Percentiles rank a stretch among this genome's conserved stretches.
These are phyloP conservation scores for Crepidotus variabilis DNA, from an alignment of 768 basidiomycete species.

Conservation along the genomic window DNA sequence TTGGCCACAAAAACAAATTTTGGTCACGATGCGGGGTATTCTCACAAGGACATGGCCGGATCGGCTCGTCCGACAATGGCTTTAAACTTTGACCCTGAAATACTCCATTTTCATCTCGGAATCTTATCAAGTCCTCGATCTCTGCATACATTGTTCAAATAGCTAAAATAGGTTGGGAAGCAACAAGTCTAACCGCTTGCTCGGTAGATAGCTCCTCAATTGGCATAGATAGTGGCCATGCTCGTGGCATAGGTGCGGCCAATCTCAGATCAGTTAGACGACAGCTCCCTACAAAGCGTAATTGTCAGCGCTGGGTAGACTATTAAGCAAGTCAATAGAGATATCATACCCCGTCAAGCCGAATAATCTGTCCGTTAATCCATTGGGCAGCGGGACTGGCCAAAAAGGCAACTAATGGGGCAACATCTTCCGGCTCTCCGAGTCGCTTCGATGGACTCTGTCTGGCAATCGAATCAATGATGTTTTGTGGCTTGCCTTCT, in stretches of 20 bases:
- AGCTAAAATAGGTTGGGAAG: neutral
- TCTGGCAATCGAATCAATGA: slow-evolving; percentile 41
- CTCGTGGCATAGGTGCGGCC: neutral
- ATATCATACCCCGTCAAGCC: slow-evolving; percentile 49
- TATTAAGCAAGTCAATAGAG: neutral
- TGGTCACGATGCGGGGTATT: neutral
- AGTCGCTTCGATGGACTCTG: slow-evolving; percentile 45
- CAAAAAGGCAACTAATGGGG: slow-evolving; percentile 49
- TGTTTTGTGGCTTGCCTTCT: slow-evolving; percentile 43
- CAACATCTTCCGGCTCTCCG: slow-evolving; percentile 49
- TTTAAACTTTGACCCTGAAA: neutral
- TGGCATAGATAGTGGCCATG: neutral
- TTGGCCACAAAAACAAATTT: neutral
- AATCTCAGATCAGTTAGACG: slow-evolving; percentile 46
- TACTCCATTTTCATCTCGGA: neutral
- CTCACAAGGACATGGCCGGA: neutral
- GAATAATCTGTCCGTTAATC: slow-evolving; percentile 57
- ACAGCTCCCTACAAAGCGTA: slow-evolving; percentile 16
- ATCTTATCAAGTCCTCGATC: neutral
- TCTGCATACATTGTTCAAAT: neutral
- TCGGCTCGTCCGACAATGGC: neutral
- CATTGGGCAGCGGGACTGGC: slow-evolving; percentile 50
- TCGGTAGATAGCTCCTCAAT: neutral
- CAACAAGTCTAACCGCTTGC: neutral
- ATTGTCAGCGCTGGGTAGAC: neutral